Evolutionary conservation across 352 stramenopile genomes (phyloP).

Genomic region (Phytopythium litorale): DNA sequence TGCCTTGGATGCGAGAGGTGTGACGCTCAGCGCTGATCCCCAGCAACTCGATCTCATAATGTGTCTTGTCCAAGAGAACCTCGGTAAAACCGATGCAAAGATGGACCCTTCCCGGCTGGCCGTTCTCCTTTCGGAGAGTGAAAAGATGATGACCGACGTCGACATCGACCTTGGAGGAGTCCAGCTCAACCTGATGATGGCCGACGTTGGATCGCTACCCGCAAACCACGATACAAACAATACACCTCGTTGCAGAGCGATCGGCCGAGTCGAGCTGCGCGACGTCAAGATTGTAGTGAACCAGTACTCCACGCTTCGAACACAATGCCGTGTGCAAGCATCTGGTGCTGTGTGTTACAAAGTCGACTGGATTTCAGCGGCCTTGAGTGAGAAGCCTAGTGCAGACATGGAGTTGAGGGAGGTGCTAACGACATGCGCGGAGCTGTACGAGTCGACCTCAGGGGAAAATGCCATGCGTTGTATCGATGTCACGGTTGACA

Average conservation of each 20-base stretch:
- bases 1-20: neutral
- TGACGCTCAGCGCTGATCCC: conserved; percentile 29
- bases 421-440: conserved; percentile 26
- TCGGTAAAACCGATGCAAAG: conserved; percentile 21
- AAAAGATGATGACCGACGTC: conserved; percentile 40
- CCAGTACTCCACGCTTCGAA: conserved; percentile 45
- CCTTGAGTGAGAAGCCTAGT: neutral
- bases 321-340: conserved; percentile 40
- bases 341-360: conserved; percentile 44
- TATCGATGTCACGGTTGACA: conserved; percentile 13
- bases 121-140: conserved; percentile 20
- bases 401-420: conserved; percentile 4
- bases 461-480: conserved; percentile 11
- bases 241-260: conserved; percentile 13
- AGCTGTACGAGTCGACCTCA: conserved; percentile 24
- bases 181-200: conserved; percentile 27
- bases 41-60: conserved; percentile 59
- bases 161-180: conserved; percentile 44
- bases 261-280: conserved; percentile 42
- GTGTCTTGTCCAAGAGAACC: conserved; percentile 65
- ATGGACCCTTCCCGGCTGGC: neutral
- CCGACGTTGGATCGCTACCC: conserved; percentile 9
- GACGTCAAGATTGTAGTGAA: conserved; percentile 29
- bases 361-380: conserved; percentile 24
- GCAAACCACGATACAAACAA: conserved; percentile 2